phyloP scores from a whole-genome alignment of 202 grass and related monocot species.

The Panicum hallii region DNA sequence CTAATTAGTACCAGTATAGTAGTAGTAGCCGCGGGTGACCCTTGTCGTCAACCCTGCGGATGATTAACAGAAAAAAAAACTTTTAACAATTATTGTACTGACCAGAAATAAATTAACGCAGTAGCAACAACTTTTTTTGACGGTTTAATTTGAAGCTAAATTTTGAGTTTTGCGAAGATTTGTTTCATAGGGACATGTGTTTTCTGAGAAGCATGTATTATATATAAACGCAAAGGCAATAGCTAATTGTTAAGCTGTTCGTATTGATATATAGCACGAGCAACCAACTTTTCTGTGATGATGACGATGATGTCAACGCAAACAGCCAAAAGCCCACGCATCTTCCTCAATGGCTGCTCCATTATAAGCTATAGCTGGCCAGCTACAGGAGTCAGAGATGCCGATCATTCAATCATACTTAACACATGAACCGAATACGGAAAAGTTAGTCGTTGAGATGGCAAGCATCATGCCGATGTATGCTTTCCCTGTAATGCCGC shows the following conservation, averaged over 20 bases:
- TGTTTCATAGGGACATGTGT: no score
- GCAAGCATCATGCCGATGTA: neutral
- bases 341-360: constrained; percentile 25
- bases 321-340: neutral
- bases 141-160: no score
- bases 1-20: no score
- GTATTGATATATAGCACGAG: neutral
- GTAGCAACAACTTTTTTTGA: no score
- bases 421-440: constrained; percentile 19
- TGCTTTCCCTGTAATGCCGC: constrained; percentile 20
- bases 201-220: no score
- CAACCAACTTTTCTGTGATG: neutral
- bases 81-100: no score
- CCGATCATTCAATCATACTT: neutral
- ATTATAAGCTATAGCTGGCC: neutral
- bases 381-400: constrained; percentile 16
- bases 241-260: neutral
- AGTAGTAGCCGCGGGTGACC: neutral
- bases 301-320: neutral
- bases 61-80: no score
- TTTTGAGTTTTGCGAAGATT: no score
- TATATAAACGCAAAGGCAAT: no score
- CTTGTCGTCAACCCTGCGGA: neutral
- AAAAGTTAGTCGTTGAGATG: constrained; percentile 19
- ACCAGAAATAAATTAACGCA: no score